These are phyloP conservation scores for Candida fluviatilis DNA, from an alignment of 805 yeast species.

Conservation along the genomic window DNA sequence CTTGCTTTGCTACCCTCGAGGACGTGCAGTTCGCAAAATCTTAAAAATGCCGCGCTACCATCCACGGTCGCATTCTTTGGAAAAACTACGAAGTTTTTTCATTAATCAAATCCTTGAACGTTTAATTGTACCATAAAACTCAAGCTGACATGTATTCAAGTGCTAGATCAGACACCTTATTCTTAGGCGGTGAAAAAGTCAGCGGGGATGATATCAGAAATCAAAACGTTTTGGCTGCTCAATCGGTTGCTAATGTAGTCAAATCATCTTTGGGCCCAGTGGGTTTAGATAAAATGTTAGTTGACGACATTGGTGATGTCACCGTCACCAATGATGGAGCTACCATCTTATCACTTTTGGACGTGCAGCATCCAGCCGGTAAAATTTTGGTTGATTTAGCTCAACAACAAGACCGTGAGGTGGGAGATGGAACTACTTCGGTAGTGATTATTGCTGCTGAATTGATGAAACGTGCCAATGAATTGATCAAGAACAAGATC, in stretches of 20 bases:
- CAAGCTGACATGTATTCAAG: conserved; percentile 54
- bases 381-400: conserved; percentile 95
- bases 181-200: conserved; percentile 92
- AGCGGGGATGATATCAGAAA: conserved; percentile 96
- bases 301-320: conserved; percentile 98
- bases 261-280: conserved; percentile 97
- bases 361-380: conserved; percentile 99
- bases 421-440: conserved; percentile 97
- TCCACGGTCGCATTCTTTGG: too few relatives aligned
- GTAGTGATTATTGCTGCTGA: conserved; percentile 96
- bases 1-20: too few relatives aligned
- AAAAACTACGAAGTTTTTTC: too few relatives aligned
- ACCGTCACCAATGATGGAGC: conserved; percentile 99
- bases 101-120: too few relatives aligned
- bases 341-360: conserved; percentile 82
- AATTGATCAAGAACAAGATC: conserved; percentile 84
- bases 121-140: neutral
- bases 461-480: conserved; percentile 86
- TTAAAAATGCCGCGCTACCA: too few relatives aligned
- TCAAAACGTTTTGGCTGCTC: conserved; percentile 94
- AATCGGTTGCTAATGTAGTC: conserved; percentile 76
- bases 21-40: too few relatives aligned
- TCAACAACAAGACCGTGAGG: conserved; percentile 98
- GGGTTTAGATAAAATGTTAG: conserved; percentile 96
- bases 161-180: conserved; percentile 87